phyloP scores from a whole-genome alignment of 2,329 filamentous ascomycete species.

The Colletotrichum liaoningense region DNA sequence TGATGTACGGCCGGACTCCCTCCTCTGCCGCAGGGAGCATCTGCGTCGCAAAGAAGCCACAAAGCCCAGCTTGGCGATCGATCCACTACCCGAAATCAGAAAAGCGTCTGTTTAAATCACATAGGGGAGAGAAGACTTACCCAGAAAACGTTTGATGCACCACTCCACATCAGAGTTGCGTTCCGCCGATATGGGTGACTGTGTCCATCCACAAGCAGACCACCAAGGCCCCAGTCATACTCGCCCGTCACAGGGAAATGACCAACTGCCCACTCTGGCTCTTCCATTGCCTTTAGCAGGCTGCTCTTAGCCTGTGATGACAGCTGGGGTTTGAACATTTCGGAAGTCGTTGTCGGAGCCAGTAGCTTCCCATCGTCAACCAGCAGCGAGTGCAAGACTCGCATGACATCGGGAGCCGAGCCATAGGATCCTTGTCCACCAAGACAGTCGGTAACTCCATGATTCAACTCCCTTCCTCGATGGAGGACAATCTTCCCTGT shows the following conservation, averaged over 20 bases:
- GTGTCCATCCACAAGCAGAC: constrained; percentile 53
- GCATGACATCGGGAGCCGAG: constrained; percentile 53
- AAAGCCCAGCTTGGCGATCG: constrained; percentile 51
- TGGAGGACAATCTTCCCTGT: constrained; percentile 32
- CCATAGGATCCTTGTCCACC: constrained; percentile 51
- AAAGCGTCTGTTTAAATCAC: no score
- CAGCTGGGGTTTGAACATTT: constrained; percentile 62
- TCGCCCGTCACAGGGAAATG: constrained; percentile 46
- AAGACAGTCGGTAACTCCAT: constrained; percentile 39
- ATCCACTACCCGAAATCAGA: constrained; percentile 40
- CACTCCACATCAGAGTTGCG: constrained; percentile 56
- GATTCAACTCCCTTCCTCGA: constrained; percentile 9
- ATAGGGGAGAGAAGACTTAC: constrained; percentile 42
- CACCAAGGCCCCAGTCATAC: constrained; percentile 55
- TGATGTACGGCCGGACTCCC: constrained; percentile 46
- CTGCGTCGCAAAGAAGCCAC: constrained; percentile 55
- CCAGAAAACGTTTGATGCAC: constrained; percentile 60
- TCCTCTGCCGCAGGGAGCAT: constrained; percentile 54
- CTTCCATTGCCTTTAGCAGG: constrained; percentile 42
- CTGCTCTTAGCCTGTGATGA: constrained; percentile 27
- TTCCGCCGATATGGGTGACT: constrained; percentile 49
- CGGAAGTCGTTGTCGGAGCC: constrained; percentile 49
- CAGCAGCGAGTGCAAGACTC: constrained; percentile 58
- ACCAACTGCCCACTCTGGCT: constrained; percentile 42
- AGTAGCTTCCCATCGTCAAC: constrained; percentile 61